These are phyloP conservation scores for Theobroma cacao DNA, from an alignment of 345 rosid species.

Conservation along the genomic window DNA sequence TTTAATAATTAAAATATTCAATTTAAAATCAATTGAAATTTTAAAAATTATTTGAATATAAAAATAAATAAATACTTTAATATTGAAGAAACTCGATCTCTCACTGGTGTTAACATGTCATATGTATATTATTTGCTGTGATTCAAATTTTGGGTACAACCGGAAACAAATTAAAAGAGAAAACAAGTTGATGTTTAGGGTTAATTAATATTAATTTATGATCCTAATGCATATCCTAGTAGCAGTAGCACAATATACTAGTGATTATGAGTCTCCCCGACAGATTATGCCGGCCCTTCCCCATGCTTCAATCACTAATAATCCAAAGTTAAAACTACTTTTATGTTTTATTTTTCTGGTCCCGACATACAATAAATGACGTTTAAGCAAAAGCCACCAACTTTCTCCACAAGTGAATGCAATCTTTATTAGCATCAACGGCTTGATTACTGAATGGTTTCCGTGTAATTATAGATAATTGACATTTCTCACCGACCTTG, in stretches of 20 bases:
- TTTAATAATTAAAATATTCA: background rate
- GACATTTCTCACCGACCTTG: conserved; percentile 12
- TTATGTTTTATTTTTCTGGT: background rate
- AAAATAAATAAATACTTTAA: too few relatives aligned
- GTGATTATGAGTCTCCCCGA: conserved; percentile 10
- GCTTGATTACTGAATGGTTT: background rate
- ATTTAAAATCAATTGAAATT: background rate
- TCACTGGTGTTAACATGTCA: too few relatives aligned
- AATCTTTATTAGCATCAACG: conserved; percentile 5
- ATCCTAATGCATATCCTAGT: too few relatives aligned
- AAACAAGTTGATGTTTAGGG: too few relatives aligned
- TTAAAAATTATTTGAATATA: too few relatives aligned
- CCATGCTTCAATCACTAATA: background rate
- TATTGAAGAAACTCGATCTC: too few relatives aligned
- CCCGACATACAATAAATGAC: conserved; percentile 50
- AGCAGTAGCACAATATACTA: too few relatives aligned
- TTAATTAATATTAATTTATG: too few relatives aligned
- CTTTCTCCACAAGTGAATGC: conserved; percentile 18
- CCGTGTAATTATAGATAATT: conserved; percentile 16
- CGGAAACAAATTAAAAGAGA: too few relatives aligned
- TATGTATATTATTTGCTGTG: too few relatives aligned
- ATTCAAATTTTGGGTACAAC: too few relatives aligned
- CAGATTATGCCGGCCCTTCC: background rate
- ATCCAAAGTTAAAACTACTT: conserved; percentile 5
- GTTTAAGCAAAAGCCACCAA: conserved; percentile 27